phyloP scores from a whole-genome alignment of 2,329 filamentous ascomycete species.

The Didymella pomorum region DNA sequence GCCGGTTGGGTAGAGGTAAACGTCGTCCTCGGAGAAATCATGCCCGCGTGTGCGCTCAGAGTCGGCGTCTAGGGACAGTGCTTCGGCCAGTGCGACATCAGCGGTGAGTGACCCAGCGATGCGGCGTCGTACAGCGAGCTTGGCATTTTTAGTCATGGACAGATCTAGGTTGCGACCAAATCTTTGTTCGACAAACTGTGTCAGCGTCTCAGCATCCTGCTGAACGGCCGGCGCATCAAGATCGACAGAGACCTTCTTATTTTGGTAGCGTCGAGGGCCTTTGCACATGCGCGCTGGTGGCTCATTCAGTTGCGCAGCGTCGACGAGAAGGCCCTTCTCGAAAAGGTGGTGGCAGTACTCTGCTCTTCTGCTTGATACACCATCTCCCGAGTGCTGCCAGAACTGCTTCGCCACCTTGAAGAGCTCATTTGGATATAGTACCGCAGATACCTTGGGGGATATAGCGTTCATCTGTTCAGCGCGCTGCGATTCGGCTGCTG shows the following conservation, averaged over 20 bases:
- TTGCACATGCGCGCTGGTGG: constrained; percentile 60
- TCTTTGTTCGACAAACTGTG: constrained; percentile 85
- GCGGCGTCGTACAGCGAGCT: constrained; percentile 81
- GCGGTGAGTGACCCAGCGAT: constrained; percentile 86
- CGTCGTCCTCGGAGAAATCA: constrained; percentile 81
- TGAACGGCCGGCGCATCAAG: constrained; percentile 28
- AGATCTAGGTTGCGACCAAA: constrained; percentile 91
- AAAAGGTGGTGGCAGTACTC: constrained; percentile 86
- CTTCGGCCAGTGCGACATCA: constrained; percentile 71
- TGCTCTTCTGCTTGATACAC: constrained; percentile 86
- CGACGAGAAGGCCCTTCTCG: constrained; percentile 70
- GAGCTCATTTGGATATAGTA: constrained; percentile 73
- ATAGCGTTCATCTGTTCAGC: constrained; percentile 57
- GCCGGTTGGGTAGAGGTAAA: constrained; percentile 86
- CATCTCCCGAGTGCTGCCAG: constrained; percentile 96
- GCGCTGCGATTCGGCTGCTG: constrained; percentile 64
- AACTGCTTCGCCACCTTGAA: constrained; percentile 86
- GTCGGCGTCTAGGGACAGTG: constrained; percentile 61
- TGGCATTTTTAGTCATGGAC: constrained; percentile 80
- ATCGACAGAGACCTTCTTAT: constrained; percentile 61
- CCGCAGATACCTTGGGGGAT: constrained; percentile 57
- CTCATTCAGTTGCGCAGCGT: constrained; percentile 52
- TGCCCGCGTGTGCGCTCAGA: constrained; percentile 56
- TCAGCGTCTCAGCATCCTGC: constrained; percentile 48
- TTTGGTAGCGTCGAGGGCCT: constrained; percentile 83